Conservation (phyloP, 768 basidiomycete genomes). For the Naganishia vishniacii region DNA sequence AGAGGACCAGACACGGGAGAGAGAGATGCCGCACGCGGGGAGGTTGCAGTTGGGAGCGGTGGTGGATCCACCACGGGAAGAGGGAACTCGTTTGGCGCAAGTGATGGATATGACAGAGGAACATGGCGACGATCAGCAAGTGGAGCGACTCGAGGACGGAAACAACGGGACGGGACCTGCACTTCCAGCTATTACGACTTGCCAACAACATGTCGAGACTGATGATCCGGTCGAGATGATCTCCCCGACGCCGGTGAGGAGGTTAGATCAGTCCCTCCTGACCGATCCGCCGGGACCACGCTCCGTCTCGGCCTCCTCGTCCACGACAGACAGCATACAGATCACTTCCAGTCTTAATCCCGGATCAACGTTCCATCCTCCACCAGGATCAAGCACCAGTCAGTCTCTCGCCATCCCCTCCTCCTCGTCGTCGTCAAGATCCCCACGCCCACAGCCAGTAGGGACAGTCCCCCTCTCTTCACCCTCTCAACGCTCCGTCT, state of each 20-base stretch:
- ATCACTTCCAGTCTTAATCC: constrained; percentile 14
- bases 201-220: too few relatives aligned
- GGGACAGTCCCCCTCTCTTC: constrained; percentile 3
- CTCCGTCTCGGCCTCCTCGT: background rate
- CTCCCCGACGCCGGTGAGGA: constrained; percentile 1
- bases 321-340: background rate
- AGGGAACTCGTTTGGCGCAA: too few relatives aligned
- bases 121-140: too few relatives aligned
- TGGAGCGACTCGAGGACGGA: too few relatives aligned
- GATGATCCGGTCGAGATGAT: constrained; percentile 14
- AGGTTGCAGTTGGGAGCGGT: background rate
- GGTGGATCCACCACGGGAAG: background rate
- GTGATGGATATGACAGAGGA: background rate
- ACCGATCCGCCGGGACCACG: background rate
- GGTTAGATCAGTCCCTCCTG: background rate
- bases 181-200: too few relatives aligned
- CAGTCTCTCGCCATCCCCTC: background rate
- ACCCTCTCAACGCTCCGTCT: background rate
- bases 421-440: too few relatives aligned
- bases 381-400: background rate
- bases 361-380: background rate
- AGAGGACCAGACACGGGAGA: background rate
- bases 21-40: background rate
- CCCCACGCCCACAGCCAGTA: background rate
- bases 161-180: too few relatives aligned